Evolutionary conservation across 805 yeast genomes (phyloP), one percentile per base, ranked within the genome.

Genomic region (Teunomyces lycoperdinae): DNA sequence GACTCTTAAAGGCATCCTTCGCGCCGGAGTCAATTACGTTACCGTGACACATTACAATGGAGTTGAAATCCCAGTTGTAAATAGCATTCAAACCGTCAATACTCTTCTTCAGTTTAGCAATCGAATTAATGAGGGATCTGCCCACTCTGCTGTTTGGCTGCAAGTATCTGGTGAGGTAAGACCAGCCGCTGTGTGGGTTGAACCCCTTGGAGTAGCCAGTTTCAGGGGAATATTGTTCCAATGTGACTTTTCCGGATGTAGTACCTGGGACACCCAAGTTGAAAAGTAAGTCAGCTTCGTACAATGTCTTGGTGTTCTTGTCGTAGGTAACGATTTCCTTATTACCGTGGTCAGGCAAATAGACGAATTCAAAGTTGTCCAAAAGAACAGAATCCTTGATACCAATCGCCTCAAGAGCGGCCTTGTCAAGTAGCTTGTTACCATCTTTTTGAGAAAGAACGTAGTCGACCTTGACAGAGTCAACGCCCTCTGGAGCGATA

Each of bases 281-380:
- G 66, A 84, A 79, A 30, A 84, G 56, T 49, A 84, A 59, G 60
- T 85, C 89, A 10, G 84, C 89, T 54, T 76, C 81, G 50, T 78
- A 69, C 14, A 84, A 56, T 0, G 80, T 70, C 59, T 76, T 76
- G 31, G 80, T 66, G 10, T 62, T 60, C 39, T 67, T 69, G 57
- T 80, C 80, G 58, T 61, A 78, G 53, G 78, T 56, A 2, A 80
- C 76, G 45, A 85, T 62, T 60, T 85, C 90, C 58, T 77, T 73
- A 62, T 84, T 85, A n/a, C 55, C 61, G 56, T 80, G 85, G 4
- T 66, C 61, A 9, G 86, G 85, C 46, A 84, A 59, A 57, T 71
- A 84, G 4, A 81, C 74, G 50, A 84, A 79, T 56, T 81, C 78
- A 48, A 83, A 74, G 46, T 72, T 72, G 27, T 68, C 57, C 16